Percentiles rank a stretch among this genome's conserved stretches.
Evolutionary conservation across 352 stramenopile genomes (phyloP).

Genomic region (Plasmopara viticola): DNA sequence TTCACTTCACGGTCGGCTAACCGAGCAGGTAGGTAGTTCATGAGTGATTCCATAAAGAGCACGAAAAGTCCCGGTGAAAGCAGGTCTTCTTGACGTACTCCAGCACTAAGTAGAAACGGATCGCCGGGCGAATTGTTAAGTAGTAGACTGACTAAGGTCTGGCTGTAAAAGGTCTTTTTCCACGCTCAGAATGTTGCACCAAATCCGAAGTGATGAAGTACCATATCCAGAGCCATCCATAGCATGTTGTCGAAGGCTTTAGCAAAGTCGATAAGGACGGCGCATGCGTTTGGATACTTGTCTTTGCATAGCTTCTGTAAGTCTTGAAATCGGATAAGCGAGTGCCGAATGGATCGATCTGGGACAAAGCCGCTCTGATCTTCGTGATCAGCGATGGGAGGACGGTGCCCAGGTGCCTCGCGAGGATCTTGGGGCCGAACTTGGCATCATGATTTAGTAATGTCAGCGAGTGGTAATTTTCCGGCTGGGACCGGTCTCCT

Average conservation of each 20-base stretch:
- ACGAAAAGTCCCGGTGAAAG: slow-evolving; percentile 16
- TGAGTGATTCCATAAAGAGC: slow-evolving; percentile 9
- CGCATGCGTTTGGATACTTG: background rate
- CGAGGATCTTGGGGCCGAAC: slow-evolving; percentile 4
- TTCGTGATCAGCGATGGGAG: slow-evolving; percentile 4
- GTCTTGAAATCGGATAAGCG: background rate
- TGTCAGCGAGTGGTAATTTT: too few relatives aligned
- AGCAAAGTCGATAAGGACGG: slow-evolving; percentile 7
- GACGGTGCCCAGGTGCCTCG: background rate
- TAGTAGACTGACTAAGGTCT: slow-evolving; percentile 7
- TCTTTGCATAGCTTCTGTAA: background rate
- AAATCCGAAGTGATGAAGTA: slow-evolving; percentile 17
- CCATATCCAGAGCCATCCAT: slow-evolving; percentile 4
- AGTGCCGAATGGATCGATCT: slow-evolving; percentile 4
- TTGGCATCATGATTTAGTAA: slow-evolving; percentile 16
- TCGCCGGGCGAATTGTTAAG: slow-evolving; percentile 7
- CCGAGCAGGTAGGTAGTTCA: slow-evolving; percentile 4
- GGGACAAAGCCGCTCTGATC: slow-evolving; percentile 14
- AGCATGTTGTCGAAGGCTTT: slow-evolving; percentile 5
- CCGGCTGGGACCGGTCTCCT: too few relatives aligned
- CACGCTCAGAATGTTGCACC: slow-evolving; percentile 9
- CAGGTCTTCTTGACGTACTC: slow-evolving; percentile 15
- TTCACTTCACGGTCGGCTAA: background rate
- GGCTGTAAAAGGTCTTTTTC: slow-evolving; percentile 11
- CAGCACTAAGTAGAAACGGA: slow-evolving; percentile 6